Evolutionary conservation across 2,329 filamentous ascomycete species (phyloP), one percentile per base, ranked within the genome.

Genomic region (Keithomyces neogunnii): DNA sequence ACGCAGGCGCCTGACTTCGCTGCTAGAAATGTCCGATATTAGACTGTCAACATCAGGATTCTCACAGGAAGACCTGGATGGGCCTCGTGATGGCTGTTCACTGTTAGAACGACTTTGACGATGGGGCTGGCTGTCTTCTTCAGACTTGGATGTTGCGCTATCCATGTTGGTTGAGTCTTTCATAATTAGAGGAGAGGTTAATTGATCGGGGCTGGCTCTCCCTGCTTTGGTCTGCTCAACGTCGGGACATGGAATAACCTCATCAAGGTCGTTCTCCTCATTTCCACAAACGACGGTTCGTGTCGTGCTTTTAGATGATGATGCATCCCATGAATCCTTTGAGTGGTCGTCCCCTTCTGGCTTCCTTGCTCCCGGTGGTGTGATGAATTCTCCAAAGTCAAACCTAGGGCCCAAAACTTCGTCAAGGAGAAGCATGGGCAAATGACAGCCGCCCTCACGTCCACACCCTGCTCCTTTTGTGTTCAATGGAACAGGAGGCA

Each of bases 401-500:
- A 53, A 48, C 13, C 39, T 40, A 29, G 51, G 45, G 42, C 31
- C 45, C 13, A 59, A 30, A 13, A 57, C 47, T 36, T 51, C 53
- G n/a, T 56, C 50, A 31, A 56, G 48, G 30, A 55, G 52, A 33
- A 51, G 39, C 10, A 46, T 19, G 9, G 55, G 52, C 46, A 57
- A 44, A 8, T 48, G 52, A 31, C 47, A 51, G 33, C 50, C 46
- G 5, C 36, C 45, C 13, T 50, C 49, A 35, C 48, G 43, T 5
- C 32, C 45, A 11, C 47, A 44, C 3, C 38, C 11, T 10, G 35
- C 35, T 35, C 10, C 42, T 28, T 48, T 31, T 43, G 26, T 19
- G 33, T 29, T 40, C 7, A 46, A 10, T 13, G 45, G 32, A 35
- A 43, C 33, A 45, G 51, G 38, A 26, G 48, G 32, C 33, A 28